phyloP scores from a whole-genome alignment of 2,329 filamentous ascomycete genomes.

The Ophioceras dolichostomum region DNA sequence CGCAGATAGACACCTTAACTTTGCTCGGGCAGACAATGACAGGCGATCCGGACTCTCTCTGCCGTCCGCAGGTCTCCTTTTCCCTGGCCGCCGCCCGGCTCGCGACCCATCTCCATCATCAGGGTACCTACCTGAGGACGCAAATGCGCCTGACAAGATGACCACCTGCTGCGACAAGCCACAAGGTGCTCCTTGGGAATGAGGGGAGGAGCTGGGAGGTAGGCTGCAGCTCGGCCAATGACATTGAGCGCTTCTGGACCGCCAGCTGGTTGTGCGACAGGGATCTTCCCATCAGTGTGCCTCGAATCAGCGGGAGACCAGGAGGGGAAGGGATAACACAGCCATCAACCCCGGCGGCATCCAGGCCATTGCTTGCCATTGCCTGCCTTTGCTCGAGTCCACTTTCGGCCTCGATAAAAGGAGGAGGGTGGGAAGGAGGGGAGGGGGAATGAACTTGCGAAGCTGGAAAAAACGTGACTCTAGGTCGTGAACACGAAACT shows the following conservation, averaged over 20 bases:
- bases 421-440: too few species aligned
- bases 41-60: too few species aligned
- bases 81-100: neutral
- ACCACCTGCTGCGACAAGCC: constrained; percentile 6
- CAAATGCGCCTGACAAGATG: constrained; percentile 14
- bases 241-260: constrained; percentile 6
- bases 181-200: constrained; percentile 7
- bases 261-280: constrained; percentile 8
- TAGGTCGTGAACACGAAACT: too few species aligned
- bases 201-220: neutral
- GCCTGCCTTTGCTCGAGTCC: too few species aligned
- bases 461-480: too few species aligned
- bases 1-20: too few species aligned
- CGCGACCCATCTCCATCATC: neutral
- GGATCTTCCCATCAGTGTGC: constrained; percentile 7
- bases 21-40: too few species aligned
- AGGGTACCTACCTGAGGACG: constrained; percentile 7
- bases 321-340: neutral
- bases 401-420: too few species aligned
- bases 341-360: neutral
- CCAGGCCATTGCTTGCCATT: too few species aligned
- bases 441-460: too few species aligned
- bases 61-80: too few species aligned
- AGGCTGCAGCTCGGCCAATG: too few species aligned
- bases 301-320: neutral